phyloP scores from a whole-genome alignment of 805 yeast species.

The Yarrowia sp. region DNA sequence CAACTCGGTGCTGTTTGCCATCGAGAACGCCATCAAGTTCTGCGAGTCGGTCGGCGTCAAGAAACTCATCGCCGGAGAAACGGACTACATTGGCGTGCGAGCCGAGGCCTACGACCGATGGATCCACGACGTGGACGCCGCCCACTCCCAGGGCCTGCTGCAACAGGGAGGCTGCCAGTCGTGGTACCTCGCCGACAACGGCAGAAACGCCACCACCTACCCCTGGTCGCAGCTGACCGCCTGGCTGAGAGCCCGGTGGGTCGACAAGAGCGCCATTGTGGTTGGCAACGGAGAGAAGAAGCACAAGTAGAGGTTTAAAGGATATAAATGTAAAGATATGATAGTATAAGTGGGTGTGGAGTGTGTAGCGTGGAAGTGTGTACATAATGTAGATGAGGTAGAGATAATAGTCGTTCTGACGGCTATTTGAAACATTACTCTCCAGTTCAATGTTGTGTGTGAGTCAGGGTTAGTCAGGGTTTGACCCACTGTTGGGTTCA shows the following conservation, averaged over 20 bases:
- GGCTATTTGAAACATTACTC: too few relatives aligned
- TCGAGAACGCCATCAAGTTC: slow-evolving; percentile 41
- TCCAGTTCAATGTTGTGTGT: too few relatives aligned
- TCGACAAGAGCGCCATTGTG: slow-evolving; percentile 20
- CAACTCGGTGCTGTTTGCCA: slow-evolving; percentile 41
- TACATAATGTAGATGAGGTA: too few relatives aligned
- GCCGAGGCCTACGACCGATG: slow-evolving; percentile 41
- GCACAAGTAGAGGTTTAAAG: slow-evolving; percentile 9
- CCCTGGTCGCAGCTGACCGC: slow-evolving; percentile 42
- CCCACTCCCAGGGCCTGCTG: slow-evolving; percentile 38
- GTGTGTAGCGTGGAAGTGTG: too few relatives aligned
- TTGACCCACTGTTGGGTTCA: too few relatives aligned
- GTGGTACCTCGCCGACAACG: slow-evolving; percentile 41
- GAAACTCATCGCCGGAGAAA: slow-evolving; percentile 38
- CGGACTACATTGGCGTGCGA: slow-evolving; percentile 39
- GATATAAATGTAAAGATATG: background rate
- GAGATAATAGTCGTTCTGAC: too few relatives aligned
- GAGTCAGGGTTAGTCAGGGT: too few relatives aligned
- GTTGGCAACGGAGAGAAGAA: background rate
- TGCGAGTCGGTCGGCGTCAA: slow-evolving; percentile 41
- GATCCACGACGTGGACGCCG: slow-evolving; percentile 35
- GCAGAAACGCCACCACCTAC: slow-evolving; percentile 40
- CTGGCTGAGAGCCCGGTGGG: slow-evolving; percentile 40
- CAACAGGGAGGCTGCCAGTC: slow-evolving; percentile 42
- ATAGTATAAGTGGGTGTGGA: too few relatives aligned